A percentile compares a stretch with the other conserved stretches of the same genome.
Evolutionary conservation across 768 basidiomycete species (phyloP).

Genomic region (Naganishia vishniacii): DNA sequence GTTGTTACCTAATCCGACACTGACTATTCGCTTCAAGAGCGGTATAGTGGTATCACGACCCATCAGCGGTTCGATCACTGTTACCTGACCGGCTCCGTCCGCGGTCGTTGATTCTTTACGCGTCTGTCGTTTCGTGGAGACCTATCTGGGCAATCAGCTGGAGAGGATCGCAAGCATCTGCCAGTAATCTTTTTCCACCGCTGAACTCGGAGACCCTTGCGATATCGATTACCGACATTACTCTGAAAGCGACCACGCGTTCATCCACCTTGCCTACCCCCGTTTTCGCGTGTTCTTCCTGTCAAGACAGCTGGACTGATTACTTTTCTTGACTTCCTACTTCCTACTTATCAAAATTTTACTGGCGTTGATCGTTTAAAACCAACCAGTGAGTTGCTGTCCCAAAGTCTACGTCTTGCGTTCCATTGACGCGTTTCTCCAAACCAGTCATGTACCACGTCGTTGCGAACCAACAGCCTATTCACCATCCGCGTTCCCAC

Average conservation of each 20-base stretch:
- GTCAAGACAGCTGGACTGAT: conserved; percentile 16
- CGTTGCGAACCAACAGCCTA: not conserved
- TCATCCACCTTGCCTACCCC: conserved; percentile 6
- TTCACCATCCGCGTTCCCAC: not conserved
- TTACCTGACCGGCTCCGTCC: no score
- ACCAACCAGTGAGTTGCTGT: conserved; percentile 2
- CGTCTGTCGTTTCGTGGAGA: not conserved
- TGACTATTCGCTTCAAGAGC: not conserved
- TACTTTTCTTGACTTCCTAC: not conserved
- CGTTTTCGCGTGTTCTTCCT: not conserved
- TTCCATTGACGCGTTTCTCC: not conserved
- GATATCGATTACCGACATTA: not conserved
- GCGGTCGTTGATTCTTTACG: not conserved
- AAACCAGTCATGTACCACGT: conserved; percentile 2
- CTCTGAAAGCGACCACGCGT: not conserved
- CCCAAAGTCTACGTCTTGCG: not conserved
- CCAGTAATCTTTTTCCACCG: no score
- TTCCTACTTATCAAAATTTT: not conserved
- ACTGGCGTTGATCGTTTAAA: not conserved
- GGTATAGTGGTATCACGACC: not conserved
- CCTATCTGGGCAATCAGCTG: no score
- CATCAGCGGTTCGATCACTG: no score
- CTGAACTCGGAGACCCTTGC: no score
- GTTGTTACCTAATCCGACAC: not conserved
- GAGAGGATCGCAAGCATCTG: no score